These are phyloP conservation scores for Colletotrichum phormii DNA, from an alignment of 2,329 filamentous ascomycete genomes.

Conservation along the genomic window DNA sequence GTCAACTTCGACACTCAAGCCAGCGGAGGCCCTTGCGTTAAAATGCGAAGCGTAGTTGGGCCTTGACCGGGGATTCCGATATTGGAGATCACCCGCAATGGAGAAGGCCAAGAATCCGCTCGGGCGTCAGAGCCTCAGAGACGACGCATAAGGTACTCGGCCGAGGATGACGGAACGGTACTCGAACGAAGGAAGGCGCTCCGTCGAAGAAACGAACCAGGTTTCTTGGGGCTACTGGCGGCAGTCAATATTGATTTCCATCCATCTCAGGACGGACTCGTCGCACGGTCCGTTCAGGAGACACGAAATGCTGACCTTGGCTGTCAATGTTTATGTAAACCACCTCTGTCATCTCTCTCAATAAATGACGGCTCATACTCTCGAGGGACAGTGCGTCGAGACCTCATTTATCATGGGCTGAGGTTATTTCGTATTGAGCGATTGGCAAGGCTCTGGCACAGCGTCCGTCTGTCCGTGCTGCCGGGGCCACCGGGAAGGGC, in stretches of 20 bases:
- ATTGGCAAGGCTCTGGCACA: not conserved
- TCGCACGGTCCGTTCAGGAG: not conserved
- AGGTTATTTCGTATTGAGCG: not conserved
- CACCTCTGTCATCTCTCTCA: not conserved
- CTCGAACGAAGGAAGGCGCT: not conserved
- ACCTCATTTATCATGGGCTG: not conserved
- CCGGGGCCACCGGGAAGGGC: not conserved
- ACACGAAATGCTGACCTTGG: not conserved
- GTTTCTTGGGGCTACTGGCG: not conserved
- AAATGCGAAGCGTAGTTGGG: not conserved
- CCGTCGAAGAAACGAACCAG: not conserved
- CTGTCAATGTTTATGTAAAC: not conserved
- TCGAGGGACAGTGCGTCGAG: not conserved
- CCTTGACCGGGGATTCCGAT: not conserved
- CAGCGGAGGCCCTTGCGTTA: not conserved
- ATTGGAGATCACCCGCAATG: not conserved
- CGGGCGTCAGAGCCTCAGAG: not conserved
- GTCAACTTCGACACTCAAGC: not conserved
- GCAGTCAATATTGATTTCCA: not conserved
- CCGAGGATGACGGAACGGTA: not conserved
- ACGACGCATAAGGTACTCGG: not conserved
- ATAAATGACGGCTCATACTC: not conserved
- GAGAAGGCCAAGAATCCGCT: slow-evolving; percentile 1
- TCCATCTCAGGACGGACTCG: not conserved
- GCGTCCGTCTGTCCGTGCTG: not conserved